Percentiles rank a stretch among this genome's conserved stretches.
Evolutionary conservation across 2,329 filamentous ascomycete species (phyloP).

Genomic region (Tolypocladium paradoxum): DNA sequence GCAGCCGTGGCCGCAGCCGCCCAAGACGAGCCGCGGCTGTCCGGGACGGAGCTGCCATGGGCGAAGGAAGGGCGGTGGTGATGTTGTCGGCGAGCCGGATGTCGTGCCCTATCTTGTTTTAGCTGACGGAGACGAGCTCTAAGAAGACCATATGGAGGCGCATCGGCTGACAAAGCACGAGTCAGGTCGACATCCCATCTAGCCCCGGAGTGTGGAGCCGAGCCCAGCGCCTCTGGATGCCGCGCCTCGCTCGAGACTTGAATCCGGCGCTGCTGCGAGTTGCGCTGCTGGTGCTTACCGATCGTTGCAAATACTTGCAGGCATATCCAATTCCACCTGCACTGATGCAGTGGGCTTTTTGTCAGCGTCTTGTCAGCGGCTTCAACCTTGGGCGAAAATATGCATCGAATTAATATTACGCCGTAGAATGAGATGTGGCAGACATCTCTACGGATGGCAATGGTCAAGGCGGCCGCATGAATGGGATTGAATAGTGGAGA

Average conservation of each 20-base stretch:
- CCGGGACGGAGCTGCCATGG: conserved; percentile 7
- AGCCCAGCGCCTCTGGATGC: not conserved
- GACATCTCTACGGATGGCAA: too few species aligned
- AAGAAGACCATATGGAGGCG: not conserved
- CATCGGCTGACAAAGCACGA: conserved; percentile 1
- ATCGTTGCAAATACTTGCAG: not conserved
- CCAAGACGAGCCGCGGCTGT: conserved; percentile 1
- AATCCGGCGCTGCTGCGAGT: not conserved
- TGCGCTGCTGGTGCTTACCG: not conserved
- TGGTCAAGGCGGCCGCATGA: too few species aligned
- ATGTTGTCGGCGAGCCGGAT: not conserved
- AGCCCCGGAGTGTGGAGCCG: not conserved
- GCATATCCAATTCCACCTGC: not conserved
- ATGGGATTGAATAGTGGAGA: too few species aligned
- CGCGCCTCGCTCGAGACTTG: not conserved
- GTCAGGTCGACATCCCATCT: not conserved
- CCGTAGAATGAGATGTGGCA: too few species aligned
- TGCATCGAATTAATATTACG: too few species aligned
- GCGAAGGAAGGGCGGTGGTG: conserved; percentile 1
- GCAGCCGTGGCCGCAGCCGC: not conserved
- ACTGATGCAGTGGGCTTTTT: not conserved
- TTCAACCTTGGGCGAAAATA: not conserved
- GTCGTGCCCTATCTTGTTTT: too few species aligned
- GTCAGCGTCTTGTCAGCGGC: not conserved
- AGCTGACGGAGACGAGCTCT: not conserved